Base-by-base conservation (phyloP, 2,329 filamentous ascomycete species). In the Cercospora sesami region DNA sequence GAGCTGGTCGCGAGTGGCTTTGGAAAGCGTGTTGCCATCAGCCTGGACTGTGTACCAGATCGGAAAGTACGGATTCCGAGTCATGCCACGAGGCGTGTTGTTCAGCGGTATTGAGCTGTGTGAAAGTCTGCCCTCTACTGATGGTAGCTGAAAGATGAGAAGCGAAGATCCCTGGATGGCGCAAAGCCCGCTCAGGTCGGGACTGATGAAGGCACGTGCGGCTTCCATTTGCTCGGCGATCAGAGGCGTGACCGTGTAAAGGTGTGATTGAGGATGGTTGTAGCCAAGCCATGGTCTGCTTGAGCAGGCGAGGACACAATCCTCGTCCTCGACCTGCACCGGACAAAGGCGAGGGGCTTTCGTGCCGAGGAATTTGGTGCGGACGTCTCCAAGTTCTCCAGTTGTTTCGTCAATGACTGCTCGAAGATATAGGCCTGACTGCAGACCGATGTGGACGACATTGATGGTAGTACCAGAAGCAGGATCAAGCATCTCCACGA, bases 271-370 rank as follows among this genome's bases (percentile, higher is more conserved):
- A 1, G 91, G 89, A 75, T 98, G 93, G 0, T 93, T 91, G 78
- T 98, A 98, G 53, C 94, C 94, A 4, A 99, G 85, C 94, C 94
- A 99, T n/a, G 95, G 91, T 65, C 94, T 89, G 16, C 94, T 96
- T 78, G 93, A 97, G 64, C 98, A 85, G 2, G 92, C 94, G 63
- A 99, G 85, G 14, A 98, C 70, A 59, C 73, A 74, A 91, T 91
- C 90, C 72, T 93, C 91, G 18, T 90, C 90, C 75, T 95, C 90
- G 8, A 97, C 92, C 5, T 90, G 91, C n/a, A 98, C 93, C 72
- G 91, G 90, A 79, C 96, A 97, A 2, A 99, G 86, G 73, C 92
- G 93, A 53, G 96, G 94, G 30, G 92, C 88, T 74, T 95, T 95
- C 0, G 94, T 91, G 0, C 96, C 96, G 8, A 99, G 84, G 80